phyloP scores from a whole-genome alignment of 208 protist species.

The Tritrichomonas musculus region DNA sequence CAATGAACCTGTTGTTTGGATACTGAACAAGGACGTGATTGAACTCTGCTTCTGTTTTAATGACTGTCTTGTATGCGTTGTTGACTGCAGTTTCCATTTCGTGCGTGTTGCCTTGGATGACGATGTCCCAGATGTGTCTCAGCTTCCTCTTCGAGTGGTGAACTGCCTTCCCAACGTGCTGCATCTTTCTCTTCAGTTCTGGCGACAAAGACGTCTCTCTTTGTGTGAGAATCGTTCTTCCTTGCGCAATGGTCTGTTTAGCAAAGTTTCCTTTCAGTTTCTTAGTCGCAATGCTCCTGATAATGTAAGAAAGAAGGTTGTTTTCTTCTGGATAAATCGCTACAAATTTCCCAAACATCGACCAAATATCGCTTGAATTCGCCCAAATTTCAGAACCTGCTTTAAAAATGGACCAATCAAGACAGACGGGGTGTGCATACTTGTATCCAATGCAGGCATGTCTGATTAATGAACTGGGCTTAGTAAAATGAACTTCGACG shows the following conservation, averaged over 20 bases:
- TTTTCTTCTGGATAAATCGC: conserved; percentile 9
- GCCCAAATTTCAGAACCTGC: neutral
- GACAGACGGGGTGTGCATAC: neutral
- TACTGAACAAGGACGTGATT: neutral
- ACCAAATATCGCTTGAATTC: neutral
- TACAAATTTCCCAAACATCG: neutral
- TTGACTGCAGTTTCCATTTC: neutral
- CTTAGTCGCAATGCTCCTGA: neutral
- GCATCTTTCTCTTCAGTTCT: neutral
- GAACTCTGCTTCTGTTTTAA: neutral
- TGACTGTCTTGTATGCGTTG: neutral
- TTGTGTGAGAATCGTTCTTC: neutral
- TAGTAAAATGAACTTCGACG: neutral
- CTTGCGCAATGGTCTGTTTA: neutral
- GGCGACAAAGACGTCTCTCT: neutral
- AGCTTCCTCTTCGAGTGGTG: neutral
- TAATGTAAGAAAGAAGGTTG: neutral
- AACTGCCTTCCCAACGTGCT: neutral
- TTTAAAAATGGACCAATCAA: neutral
- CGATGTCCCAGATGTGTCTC: neutral
- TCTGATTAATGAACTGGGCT: neutral
- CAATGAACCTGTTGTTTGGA: neutral
- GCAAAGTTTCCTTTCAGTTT: neutral
- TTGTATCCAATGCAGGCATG: neutral
- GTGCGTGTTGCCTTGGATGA: neutral